Evolutionary conservation across 2,329 filamentous ascomycete species (phyloP).

Genomic region (Fusarium sp.): DNA sequence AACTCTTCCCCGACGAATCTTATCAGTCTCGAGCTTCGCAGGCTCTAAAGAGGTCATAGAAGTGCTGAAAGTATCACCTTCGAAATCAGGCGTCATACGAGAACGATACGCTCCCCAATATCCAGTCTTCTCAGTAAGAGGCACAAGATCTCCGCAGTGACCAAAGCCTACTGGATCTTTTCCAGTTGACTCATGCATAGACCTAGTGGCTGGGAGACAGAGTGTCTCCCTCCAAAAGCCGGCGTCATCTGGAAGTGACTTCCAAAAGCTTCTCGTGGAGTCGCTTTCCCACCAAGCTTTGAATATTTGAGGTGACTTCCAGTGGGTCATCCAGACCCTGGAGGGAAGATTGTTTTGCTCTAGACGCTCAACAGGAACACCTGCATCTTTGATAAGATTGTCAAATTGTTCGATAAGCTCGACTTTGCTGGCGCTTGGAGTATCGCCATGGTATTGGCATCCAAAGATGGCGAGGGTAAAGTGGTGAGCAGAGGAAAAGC

Average conservation of each 20-base stretch:
- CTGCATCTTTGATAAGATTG: not conserved
- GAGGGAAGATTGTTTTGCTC: slow-evolving; percentile 6
- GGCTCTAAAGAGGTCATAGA: not conserved
- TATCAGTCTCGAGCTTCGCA: not conserved
- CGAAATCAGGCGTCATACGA: slow-evolving; percentile 4
- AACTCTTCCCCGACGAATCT: not conserved
- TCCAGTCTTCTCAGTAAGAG: slow-evolving; percentile 5
- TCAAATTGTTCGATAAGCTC: not conserved
- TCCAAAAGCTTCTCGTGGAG: not conserved
- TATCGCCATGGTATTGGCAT: slow-evolving; percentile 1
- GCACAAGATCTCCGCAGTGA: not conserved
- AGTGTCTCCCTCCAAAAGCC: slow-evolving; percentile 6
- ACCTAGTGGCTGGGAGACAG: not conserved
- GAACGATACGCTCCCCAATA: slow-evolving; percentile 17
- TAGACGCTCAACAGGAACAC: not conserved
- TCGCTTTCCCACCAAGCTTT: slow-evolving; percentile 1
- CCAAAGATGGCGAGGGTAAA: not conserved
- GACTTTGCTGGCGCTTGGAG: not conserved
- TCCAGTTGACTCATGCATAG: not conserved
- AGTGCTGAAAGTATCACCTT: not conserved
- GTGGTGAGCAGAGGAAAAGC: not conserved
- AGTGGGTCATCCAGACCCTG: slow-evolving; percentile 2
- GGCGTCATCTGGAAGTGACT: not conserved
- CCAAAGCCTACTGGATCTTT: not conserved
- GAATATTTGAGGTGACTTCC: slow-evolving; percentile 5